Conservation (phyloP, 108 stramenopile genomes). For the Skeletonema grethae region DNA sequence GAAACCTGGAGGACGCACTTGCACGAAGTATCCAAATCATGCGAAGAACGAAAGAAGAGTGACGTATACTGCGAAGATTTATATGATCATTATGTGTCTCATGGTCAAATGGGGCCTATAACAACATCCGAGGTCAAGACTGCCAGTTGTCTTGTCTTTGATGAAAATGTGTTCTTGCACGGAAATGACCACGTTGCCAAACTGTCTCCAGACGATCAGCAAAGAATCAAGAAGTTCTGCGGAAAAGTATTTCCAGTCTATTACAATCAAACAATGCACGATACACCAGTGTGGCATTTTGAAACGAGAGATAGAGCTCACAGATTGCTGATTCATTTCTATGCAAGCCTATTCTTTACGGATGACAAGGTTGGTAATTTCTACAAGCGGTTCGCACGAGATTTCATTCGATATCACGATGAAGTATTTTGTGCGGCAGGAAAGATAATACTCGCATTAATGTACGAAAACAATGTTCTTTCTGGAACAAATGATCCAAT, state of each 20-base stretch:
- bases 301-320: conserved; percentile 31
- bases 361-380: conserved; percentile 65
- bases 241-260: conserved; percentile 49
- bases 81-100: conserved; percentile 38
- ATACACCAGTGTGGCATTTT: conserved; percentile 58
- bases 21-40: conserved; percentile 13
- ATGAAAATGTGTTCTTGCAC: conserved; percentile 46
- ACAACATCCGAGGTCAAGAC: conserved; percentile 17
- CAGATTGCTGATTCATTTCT: conserved; percentile 76
- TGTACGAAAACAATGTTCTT: conserved; percentile 54
- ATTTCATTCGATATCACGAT: conserved; percentile 80
- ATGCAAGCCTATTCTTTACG: conserved; percentile 72
- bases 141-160: conserved; percentile 66
- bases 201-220: conserved; percentile 52
- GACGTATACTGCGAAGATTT: conserved; percentile 42
- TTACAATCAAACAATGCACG: conserved; percentile 48
- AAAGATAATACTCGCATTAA: conserved; percentile 71
- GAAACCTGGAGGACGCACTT: conserved; percentile 18
- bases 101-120: conserved; percentile 24
- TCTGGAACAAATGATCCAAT: conserved; percentile 18
- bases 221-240: conserved; percentile 60
- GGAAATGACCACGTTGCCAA: conserved; percentile 24
- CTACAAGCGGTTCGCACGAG: conserved; percentile 80
- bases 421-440: conserved; percentile 87
- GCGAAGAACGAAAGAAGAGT: conserved; percentile 36